Base-by-base conservation (phyloP, 768 basidiomycete genomes). In the Pisolithus tinctorius region DNA sequence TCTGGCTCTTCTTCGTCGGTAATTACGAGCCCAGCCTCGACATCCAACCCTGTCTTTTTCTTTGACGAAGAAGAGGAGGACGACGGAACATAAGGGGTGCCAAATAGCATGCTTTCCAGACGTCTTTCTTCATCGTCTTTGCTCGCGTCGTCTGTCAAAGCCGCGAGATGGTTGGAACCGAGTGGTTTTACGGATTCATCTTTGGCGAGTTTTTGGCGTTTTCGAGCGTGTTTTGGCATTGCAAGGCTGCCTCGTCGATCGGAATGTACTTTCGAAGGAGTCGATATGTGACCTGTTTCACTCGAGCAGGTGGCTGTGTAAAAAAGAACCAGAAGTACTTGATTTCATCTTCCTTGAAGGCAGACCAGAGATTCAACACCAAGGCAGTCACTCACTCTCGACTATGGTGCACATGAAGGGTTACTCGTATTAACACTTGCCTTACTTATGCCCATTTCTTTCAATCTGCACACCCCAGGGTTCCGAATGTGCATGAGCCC, bases 111-210 rank as follows among this genome's bases (percentile, higher is more conserved):
- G 58, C 79, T 82, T 67, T 92, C 89, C 13, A 92, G 75, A 57
- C 76, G 70, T 45, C 82, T 70, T 60, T 92, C 89, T 61, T 92
- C 89, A 55, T 92, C 86, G 61, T 90, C 88, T 64, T 91, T 90
- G 58, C 64, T 66, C 7, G 76, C 69, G 37, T 83, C 81, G 51
- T 80, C 78, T 49, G 57, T 51, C 17, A 67, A 48, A 30, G n/a
- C 26, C 3, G 43, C 14, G 48, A 45, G 23, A 25, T 45, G 30
- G 26, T 49, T 47, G 17, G 60, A 52, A 2, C 76, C 74, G 14
- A 82, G 66, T 11, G 79, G 69, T 40, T 64, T 57, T 43, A 69
- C 47, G 58, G 41, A 48, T 58, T 67, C 39, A 45, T 60, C 25
- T 52, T 70, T 71, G 20, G 69, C 64, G 4, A 70, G 71, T 62